Base-by-base conservation (phyloP, 768 basidiomycete species). In the Phanerochaete sordida region DNA sequence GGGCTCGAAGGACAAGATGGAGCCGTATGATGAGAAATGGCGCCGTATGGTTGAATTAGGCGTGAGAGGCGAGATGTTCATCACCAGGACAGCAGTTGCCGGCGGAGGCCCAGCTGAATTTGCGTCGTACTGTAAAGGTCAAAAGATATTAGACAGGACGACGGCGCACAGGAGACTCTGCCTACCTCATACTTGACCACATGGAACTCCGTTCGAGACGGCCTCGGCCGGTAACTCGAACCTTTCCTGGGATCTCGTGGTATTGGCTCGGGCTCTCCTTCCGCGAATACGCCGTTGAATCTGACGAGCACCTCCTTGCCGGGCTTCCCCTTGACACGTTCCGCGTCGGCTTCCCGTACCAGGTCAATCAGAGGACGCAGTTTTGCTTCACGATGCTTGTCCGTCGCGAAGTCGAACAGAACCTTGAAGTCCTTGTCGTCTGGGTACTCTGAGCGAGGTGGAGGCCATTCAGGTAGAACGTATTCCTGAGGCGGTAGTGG, bases 21-120 rank as follows among this genome's bases (percentile, higher is more conserved):
- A 69, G 1, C 93, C 95, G 67, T 88, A 79, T 9, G 74, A 61
- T 5, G 78, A 68, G 68, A 96, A 88, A 67, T 88, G 83, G 3
- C 82, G 79, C 24, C 84, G 81, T 56, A 97, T 83, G 39, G 82
- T 76, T 33, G 80, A 74, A 45, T 81, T 82, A 1, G 91, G 83
- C 2, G 88, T 88, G 27, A 97, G 75, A 0, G 87, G 84, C 0
- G 88, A 85, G 48, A 96, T 75, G 58, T 83, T 83, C 26, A 84
- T 81, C 47, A 96, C 74, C 12, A 95, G 81, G 5, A 98, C 84
- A 1, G 85, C 80, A 0, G 82, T 81, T 0, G 92, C 84, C 0
- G 92, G 94, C 13, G 89, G 85, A 0, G 89, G 81, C 0, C 86
- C 85, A 1, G 78, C 77, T 1, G 93, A 91, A 66, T 90, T 77